Base-by-base conservation (phyloP, 2,329 filamentous ascomycete species). In the Amylocarpus encephaloides region DNA sequence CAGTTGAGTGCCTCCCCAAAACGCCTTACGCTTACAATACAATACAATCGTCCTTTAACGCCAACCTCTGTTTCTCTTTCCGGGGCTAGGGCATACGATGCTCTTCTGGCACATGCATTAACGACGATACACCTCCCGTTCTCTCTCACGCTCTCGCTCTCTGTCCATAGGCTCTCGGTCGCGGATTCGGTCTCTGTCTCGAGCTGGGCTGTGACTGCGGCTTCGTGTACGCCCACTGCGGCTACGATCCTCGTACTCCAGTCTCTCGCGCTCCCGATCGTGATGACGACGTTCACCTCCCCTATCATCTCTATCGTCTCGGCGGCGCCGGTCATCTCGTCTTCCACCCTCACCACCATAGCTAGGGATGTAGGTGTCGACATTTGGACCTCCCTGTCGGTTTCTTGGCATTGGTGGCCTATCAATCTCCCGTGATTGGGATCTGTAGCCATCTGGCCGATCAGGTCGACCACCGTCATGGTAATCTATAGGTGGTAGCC, bases 331-430 rank as follows among this genome's bases (percentile, higher is more conserved):
- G 45, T 67, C 66, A 34, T 70, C 68, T 52, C 68, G 55, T 50
- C 63, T 53, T 18, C 59, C 61, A 15, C 62, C 62, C 16, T 72
- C 71, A 3, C 65, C 59, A 16, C 68, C 64, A 46, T 77, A 76
- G 39, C 67, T 70, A 9, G 74, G 74, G 18, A 77, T 75, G 55
- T 77, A 77, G 0, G 74, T 76, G 58, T 77, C 74, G 6, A 72
- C 64, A 44, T 69, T 56, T 6, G 59, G 52, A 42, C 45, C 45
- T 30, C 45, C 26, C 7, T 18, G 35, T 56, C 61, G 57, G 15
- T 45, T 59, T 46, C 60, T 56, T 16, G 59, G 59, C 15, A 39
- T 33, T 52, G 57, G 55, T 12, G 47, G 39, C 43, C 56, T 62
- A 48, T 61, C 64, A 15, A 61, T 39, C 38, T 64, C 71, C 43